phyloP scores from a whole-genome alignment of 2,329 filamentous ascomycete genomes.

The Chrysoporthe deuterocubensis region DNA sequence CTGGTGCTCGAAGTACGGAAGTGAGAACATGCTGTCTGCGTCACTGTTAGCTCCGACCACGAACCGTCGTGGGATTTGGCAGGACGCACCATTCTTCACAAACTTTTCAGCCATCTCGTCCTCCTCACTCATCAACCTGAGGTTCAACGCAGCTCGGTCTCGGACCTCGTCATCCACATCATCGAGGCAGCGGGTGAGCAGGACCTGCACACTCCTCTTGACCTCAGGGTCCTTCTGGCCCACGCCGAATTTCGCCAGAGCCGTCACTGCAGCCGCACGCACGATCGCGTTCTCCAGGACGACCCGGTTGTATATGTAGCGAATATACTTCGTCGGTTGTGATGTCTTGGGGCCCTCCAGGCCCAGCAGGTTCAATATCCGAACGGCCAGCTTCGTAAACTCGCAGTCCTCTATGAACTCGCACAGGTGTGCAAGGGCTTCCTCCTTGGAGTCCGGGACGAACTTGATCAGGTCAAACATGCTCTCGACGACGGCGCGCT shows the following conservation, averaged over 20 bases:
- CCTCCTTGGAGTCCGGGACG: constrained; percentile 82
- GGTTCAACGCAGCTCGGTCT: constrained; percentile 90
- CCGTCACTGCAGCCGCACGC: constrained; percentile 91
- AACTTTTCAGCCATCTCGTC: constrained; percentile 85
- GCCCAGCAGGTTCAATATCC: constrained; percentile 91
- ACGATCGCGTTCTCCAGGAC: constrained; percentile 97
- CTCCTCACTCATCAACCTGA: constrained; percentile 90
- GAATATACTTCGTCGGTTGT: constrained; percentile 97
- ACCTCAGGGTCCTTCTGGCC: constrained; percentile 96
- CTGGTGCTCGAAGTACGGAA: constrained; percentile 94
- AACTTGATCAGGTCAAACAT: constrained; percentile 99
- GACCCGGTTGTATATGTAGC: constrained; percentile 98
- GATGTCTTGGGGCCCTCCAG: constrained; percentile 93
- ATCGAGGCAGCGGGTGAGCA: constrained; percentile 91
- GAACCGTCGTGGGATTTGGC: constrained; percentile 12
- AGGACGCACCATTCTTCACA: constrained; percentile 80
- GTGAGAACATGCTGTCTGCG: constrained; percentile 87
- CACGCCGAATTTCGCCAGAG: constrained; percentile 94
- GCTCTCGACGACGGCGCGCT: constrained; percentile 95
- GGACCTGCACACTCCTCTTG: constrained; percentile 91
- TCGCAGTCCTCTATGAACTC: constrained; percentile 99
- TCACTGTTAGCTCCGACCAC: background rate
- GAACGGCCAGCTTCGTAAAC: constrained; percentile 95
- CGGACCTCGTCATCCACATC: constrained; percentile 98
- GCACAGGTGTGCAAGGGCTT: constrained; percentile 90